These are phyloP conservation scores for Sclerospora graminicola DNA, from an alignment of 352 stramenopile genomes.

Conservation along the genomic window DNA sequence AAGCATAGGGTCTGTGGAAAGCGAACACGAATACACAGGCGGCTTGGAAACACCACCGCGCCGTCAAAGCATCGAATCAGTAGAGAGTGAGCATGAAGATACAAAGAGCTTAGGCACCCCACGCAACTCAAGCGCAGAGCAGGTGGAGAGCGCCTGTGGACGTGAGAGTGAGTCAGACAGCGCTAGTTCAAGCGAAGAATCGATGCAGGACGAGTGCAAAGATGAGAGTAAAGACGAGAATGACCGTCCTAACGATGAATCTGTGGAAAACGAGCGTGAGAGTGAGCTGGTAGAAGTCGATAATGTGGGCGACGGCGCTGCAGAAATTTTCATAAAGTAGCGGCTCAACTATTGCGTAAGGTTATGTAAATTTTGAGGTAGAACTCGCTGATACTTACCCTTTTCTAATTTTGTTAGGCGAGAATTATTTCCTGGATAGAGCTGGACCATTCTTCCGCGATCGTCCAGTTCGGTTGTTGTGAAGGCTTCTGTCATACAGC, in stretches of 20 bases:
- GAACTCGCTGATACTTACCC: no score
- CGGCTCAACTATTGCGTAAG: no score
- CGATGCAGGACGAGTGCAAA: neutral
- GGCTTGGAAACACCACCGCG: neutral
- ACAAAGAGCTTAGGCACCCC: neutral
- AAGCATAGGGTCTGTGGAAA: slow-evolving; percentile 1
- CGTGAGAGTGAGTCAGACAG: neutral
- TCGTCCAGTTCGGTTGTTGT: no score
- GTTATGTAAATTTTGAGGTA: no score
- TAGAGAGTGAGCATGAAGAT: neutral
- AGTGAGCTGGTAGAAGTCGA: slow-evolving; percentile 20
- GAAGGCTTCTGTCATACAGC: no score
- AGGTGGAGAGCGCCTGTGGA: neutral
- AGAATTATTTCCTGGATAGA: no score
- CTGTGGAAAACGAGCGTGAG: slow-evolving; percentile 10
- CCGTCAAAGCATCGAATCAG: neutral
- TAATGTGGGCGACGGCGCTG: no score
- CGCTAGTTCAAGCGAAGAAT: neutral
- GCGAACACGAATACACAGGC: neutral
- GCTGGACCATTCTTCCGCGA: no score
- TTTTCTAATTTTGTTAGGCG: no score
- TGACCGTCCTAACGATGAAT: neutral
- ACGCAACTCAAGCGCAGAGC: neutral
- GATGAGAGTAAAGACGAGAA: neutral
- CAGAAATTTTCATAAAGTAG: no score